Evolutionary conservation across 805 yeast species (phyloP), one percentile per base, ranked within the genome.

Genomic region (Candida anglica): DNA sequence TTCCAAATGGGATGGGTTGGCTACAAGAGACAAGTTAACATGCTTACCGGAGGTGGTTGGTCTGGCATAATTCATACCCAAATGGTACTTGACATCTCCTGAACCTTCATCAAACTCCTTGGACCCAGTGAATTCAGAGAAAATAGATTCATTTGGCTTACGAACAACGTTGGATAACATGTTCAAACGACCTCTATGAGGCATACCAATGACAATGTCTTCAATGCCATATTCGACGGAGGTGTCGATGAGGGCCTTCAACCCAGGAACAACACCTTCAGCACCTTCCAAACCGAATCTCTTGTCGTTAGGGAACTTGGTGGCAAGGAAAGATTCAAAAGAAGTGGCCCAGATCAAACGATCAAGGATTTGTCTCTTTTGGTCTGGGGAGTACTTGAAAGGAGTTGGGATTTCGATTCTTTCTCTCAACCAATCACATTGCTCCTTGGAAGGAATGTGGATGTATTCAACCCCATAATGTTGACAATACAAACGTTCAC

Each of bases 261-360:
- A 81, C 71, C 98, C 98, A 29, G 98, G 98, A 32, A 93, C 86
- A 52, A 86, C 84, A 31, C 95, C 73, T 70, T 93, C 99, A 45
- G 95, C 95, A 71, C 99, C 99, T 73, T 93, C 99, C 40, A 93
- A 73, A 64, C 98, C 98, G 56, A 93, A 93, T 69, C 99, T 85
- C 72, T 93, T 93, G 62, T 89, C 98, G 66, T 88, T 91, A 44
- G 99, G 98, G 76, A 87, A 93, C 69, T 93, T 93, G 38, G 96
- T 81, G 30, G 96, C 78, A 53, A 93, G 69, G 76, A 93, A 93
- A 39, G 83, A 68, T 71, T 93, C 99, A 56, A 93, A 93, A 32
- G 88, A 81, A 42, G 95, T 80, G 32, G 98, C 77, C 99, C 99
- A 93, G 63, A 91, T 86, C 55, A 93, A 69, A 59, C 99, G 81